Base-by-base conservation (phyloP, 2,329 filamentous ascomycete genomes). In the Incumbomyces delicatus region DNA sequence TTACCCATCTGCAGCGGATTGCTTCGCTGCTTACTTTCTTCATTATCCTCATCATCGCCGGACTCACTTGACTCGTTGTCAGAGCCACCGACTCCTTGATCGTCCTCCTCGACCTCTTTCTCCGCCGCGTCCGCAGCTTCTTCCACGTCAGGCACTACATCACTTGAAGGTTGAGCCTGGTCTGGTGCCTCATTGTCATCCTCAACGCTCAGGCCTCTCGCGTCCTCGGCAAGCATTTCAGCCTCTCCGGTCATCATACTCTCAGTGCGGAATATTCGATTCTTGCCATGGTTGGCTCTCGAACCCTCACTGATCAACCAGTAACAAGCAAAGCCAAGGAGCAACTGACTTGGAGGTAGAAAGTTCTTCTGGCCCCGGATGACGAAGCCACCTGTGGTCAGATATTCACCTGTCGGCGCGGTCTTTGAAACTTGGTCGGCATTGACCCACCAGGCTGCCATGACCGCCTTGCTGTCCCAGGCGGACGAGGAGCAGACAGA, bases 401-500 rank as follows among this genome's bases (percentile, higher is more conserved):
- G 66, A 57, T 86, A 90, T 55, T 94, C 89, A 18, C 90, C 90
- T 0, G 77, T 80, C 1, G 81, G 74, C 0, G 84, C 82, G 30
- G 80, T 86, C 66, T 96, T 96, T 8, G 85, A 87, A 0, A 98
- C 87, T 63, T 96, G 89, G 45, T 90, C 82, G 1, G 86, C 83
- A 51, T 83, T 81, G 0, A 94, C 90, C 92, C 92, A 98, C 83
- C 87, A 98, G 7, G 90, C 89, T 14, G 85, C 83, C 85, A 96
- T 94, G 13, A 87, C 80, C 7, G 90, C 90, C 64, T 98, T 98
- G 1, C 86, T 90, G 50, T 96, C 92, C 92, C 92, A 98, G 0
- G 90, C 92, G 47, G 74, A 83, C 1, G 88, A 95, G 7, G 86
- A 85, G 52, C 86, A 87, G 4, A 98, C 85, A 0, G 84, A 81